Evolutionary conservation across 1,284 basidiomycete species (phyloP).

Genomic region (Sanghuangporus weigelae): DNA sequence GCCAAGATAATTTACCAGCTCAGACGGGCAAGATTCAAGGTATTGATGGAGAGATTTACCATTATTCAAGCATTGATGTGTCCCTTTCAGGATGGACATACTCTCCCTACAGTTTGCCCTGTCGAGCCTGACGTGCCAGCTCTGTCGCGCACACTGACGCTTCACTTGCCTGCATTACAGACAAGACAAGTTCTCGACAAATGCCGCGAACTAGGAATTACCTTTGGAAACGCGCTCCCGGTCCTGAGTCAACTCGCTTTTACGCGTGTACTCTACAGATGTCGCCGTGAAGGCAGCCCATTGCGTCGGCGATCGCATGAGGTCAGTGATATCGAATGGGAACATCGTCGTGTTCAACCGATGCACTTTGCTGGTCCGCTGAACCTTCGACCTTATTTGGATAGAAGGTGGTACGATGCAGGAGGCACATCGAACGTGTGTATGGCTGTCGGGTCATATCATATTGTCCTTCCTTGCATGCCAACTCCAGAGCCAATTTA

Average conservation of each 20-base stretch:
- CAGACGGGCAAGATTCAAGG: slow-evolving; percentile 31
- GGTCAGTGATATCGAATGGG: slow-evolving; percentile 51
- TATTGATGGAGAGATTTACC: slow-evolving; percentile 20
- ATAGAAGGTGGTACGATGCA: slow-evolving; percentile 39
- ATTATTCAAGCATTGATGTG: background rate
- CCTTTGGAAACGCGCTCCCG: slow-evolving; percentile 47
- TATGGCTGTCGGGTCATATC: slow-evolving; percentile 41
- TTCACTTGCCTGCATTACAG: slow-evolving; percentile 26
- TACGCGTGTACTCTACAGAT: slow-evolving; percentile 45
- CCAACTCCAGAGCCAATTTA: slow-evolving; percentile 32
- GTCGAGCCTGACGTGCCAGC: slow-evolving; percentile 35
- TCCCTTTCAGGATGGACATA: slow-evolving; percentile 48
- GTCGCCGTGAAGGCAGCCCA: slow-evolving; percentile 25
- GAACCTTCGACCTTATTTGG: slow-evolving; percentile 48
- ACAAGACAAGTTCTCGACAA: slow-evolving; percentile 27
- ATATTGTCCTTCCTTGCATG: slow-evolving; percentile 44
- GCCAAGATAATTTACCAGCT: slow-evolving; percentile 34
- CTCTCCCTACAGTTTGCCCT: slow-evolving; percentile 39
- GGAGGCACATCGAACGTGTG: slow-evolving; percentile 43
- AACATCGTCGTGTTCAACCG: slow-evolving; percentile 43
- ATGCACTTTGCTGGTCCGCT: slow-evolving; percentile 45
- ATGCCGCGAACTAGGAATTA: slow-evolving; percentile 40
- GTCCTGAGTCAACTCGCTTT: slow-evolving; percentile 51
- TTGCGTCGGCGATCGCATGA: background rate
- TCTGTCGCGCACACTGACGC: slow-evolving; percentile 24